Percentiles rank a stretch among this genome's conserved stretches.
Conservation (phyloP, 2,329 filamentous ascomycete genomes). For the Botrytis tulipae region DNA sequence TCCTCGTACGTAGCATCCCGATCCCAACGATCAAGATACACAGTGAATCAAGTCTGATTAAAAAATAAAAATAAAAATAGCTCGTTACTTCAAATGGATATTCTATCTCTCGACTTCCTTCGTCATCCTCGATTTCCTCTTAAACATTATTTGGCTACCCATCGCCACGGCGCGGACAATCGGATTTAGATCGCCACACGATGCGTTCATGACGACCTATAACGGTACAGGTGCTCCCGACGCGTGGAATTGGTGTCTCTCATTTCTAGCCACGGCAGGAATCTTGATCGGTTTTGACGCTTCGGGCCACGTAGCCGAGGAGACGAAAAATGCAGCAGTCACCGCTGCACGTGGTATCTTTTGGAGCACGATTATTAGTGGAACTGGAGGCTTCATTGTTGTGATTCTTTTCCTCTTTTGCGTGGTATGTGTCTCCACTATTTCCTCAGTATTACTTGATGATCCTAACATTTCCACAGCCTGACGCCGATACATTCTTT, state of each 20-base stretch:
- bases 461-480: background rate
- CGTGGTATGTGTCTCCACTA: background rate
- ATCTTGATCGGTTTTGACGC: conserved; percentile 24
- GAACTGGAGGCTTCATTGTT: conserved; percentile 20
- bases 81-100: conserved; percentile 23
- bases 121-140: conserved; percentile 22
- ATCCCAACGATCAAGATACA: background rate
- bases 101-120: conserved; percentile 23
- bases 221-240: conserved; percentile 21
- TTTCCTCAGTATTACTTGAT: background rate
- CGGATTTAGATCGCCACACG: conserved; percentile 21
- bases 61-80: background rate
- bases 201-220: conserved; percentile 24
- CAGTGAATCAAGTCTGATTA: background rate
- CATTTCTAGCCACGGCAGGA: conserved; percentile 22
- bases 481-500: conserved; percentile 23
- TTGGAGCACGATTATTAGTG: conserved; percentile 23
- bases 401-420: conserved; percentile 25
- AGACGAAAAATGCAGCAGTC: conserved; percentile 21
- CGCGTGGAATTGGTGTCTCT: conserved; percentile 24
- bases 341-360: conserved; percentile 25
- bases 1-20: conserved; percentile 7
- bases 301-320: conserved; percentile 25
- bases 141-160: conserved; percentile 25
- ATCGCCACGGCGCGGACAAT: conserved; percentile 21